These are phyloP conservation scores for Mycena maculata DNA, from an alignment of 768 basidiomycete genomes.

Conservation along the genomic window DNA sequence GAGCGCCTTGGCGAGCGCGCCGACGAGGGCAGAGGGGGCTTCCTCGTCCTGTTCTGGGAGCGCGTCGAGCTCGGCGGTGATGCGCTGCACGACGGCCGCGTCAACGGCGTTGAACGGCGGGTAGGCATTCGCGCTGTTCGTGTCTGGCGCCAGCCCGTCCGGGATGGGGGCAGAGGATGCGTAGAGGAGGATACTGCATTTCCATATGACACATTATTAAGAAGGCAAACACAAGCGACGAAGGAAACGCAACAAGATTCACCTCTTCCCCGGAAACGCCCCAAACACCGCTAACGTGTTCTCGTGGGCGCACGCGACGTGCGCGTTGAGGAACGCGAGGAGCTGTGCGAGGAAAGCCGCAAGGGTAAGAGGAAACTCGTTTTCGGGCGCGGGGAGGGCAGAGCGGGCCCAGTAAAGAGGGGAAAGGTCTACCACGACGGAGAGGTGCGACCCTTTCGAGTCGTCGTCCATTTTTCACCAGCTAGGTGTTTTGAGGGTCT, in stretches of 20 bases:
- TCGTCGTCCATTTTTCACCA: constrained; percentile 40
- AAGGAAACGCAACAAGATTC: constrained; percentile 32
- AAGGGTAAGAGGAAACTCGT: constrained; percentile 69
- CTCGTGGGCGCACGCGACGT: constrained; percentile 90
- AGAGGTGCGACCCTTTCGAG: constrained; percentile 65
- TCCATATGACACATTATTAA: not conserved
- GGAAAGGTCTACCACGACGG: constrained; percentile 87
- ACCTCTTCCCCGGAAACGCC: constrained; percentile 89
- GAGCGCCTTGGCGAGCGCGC: constrained; percentile 90
- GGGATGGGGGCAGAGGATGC: constrained; percentile 65
- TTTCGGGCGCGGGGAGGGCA: constrained; percentile 53
- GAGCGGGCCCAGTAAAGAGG: constrained; percentile 89
- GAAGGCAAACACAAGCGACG: constrained; percentile 13
- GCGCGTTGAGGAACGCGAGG: constrained; percentile 91
- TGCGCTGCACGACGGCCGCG: constrained; percentile 68
- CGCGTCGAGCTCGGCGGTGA: constrained; percentile 71
- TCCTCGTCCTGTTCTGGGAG: constrained; percentile 63
- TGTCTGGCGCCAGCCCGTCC: constrained; percentile 59
- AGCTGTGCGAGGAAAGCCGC: constrained; percentile 84
- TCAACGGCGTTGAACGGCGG: constrained; percentile 86
- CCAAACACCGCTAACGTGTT: constrained; percentile 94
- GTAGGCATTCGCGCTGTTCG: constrained; percentile 77
- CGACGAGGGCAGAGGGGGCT: constrained; percentile 81
- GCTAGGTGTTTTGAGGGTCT: too few species aligned
- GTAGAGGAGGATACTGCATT: constrained; percentile 85